These are phyloP conservation scores for Triangularia verruculosa DNA, from an alignment of 2,329 filamentous ascomycete genomes.

Conservation along the genomic window DNA sequence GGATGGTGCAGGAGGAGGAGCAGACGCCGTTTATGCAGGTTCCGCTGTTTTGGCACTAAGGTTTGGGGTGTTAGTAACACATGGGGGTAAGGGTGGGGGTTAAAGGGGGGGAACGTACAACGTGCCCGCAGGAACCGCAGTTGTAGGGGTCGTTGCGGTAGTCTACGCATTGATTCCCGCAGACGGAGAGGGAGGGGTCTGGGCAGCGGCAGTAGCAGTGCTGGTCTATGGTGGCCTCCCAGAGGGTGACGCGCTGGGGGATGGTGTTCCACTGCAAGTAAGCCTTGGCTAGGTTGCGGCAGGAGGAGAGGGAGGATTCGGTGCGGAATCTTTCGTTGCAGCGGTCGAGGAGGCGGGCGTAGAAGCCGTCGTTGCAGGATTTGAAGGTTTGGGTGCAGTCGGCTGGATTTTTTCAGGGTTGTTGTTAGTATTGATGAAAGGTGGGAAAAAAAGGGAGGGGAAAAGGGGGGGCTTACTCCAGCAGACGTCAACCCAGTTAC, in stretches of 20 bases:
- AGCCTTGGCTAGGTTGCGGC: not conserved
- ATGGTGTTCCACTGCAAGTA: not conserved
- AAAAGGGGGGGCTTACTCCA: constrained; percentile 1
- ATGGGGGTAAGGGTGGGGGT: not conserved
- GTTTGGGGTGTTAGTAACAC: not conserved
- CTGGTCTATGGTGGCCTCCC: not conserved
- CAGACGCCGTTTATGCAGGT: not conserved
- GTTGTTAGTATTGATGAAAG: not conserved
- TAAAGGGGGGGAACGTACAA: not conserved
- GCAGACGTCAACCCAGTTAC: constrained; percentile 11
- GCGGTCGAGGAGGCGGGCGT: not conserved
- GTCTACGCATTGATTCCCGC: not conserved
- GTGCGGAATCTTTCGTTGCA: not conserved
- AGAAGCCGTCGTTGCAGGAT: not conserved
- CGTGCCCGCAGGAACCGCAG: not conserved
- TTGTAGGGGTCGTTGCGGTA: not conserved
- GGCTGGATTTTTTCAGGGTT: not conserved
- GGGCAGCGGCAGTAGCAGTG: not conserved
- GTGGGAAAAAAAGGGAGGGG: not conserved
- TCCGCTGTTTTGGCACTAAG: not conserved
- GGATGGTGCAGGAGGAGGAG: not conserved
- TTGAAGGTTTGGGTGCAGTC: not conserved
- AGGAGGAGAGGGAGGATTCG: not conserved
- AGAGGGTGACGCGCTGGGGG: not conserved
- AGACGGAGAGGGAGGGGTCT: not conserved